phyloP scores from a whole-genome alignment of 176 grass and related monocot species.

The Chrysopogon serrulatus region DNA sequence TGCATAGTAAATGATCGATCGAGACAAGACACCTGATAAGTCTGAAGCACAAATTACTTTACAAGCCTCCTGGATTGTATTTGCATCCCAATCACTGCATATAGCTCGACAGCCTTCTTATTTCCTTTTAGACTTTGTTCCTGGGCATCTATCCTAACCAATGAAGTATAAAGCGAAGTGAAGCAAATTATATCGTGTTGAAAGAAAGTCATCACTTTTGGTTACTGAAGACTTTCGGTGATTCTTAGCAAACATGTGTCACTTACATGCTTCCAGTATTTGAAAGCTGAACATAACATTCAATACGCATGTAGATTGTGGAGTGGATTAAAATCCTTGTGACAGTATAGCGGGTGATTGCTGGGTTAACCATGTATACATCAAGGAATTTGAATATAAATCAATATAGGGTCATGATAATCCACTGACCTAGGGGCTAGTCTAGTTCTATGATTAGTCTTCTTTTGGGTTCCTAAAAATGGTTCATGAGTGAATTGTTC shows the following conservation, averaged over 20 bases:
- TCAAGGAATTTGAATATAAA: background rate
- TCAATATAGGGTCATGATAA: background rate
- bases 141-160: background rate
- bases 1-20: background rate
- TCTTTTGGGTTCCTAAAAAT: background rate
- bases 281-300: background rate
- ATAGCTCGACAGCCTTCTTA: background rate
- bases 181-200: background rate
- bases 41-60: background rate
- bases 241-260: background rate
- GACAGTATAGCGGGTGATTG: background rate
- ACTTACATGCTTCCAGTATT: constrained; percentile 9
- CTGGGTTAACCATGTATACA: background rate
- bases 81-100: background rate
- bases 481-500: background rate
- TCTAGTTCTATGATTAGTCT: background rate
- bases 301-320: background rate
- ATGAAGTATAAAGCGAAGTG: background rate
- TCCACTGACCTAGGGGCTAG: background rate
- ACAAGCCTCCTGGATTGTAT: background rate
- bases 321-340: background rate
- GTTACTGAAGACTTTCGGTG: background rate
- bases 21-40: background rate
- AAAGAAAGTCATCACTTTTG: background rate
- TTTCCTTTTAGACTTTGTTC: background rate